Percentiles rank a stretch among this genome's conserved stretches.
These are phyloP conservation scores for Mallotus nudiflorus DNA, from an alignment of 345 rosid species.

Conservation along the genomic window DNA sequence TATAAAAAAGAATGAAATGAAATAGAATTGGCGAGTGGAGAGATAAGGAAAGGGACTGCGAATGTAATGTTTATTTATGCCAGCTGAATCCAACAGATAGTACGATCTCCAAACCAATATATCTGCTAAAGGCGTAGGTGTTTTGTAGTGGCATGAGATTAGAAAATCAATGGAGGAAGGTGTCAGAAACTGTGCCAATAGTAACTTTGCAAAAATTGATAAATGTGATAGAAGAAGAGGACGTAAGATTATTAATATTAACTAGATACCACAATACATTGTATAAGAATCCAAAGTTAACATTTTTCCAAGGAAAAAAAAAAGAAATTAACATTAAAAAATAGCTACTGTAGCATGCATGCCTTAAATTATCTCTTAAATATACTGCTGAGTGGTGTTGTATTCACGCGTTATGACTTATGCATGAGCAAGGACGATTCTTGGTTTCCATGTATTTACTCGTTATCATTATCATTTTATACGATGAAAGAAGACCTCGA, in stretches of 20 bases:
- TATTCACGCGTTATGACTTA: constrained; percentile 41
- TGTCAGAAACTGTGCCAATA: constrained; percentile 13
- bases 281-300: constrained; percentile 58
- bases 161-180: constrained; percentile 1
- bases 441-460: not conserved
- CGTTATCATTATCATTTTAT: not conserved
- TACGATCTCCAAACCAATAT: constrained; percentile 30
- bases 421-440: constrained; percentile 25
- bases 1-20: not conserved
- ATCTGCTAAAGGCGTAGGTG: constrained; percentile 18
- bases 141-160: constrained; percentile 20
- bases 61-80: constrained; percentile 13
- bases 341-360: too few relatives aligned
- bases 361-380: too few relatives aligned
- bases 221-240: constrained; percentile 10
- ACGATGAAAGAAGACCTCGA: constrained; percentile 29
- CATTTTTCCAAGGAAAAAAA: constrained; percentile 22
- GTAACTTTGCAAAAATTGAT: not conserved
- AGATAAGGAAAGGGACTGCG: constrained; percentile 1
- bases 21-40: not conserved
- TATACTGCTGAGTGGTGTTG: constrained; percentile 27
- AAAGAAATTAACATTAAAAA: too few relatives aligned
- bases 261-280: constrained; percentile 32
- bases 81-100: constrained; percentile 26
- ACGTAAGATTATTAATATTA: constrained; percentile 15